Evolutionary conservation across 2,329 filamentous ascomycete genomes (phyloP), one percentile per base, ranked within the genome.

Genomic region (Fusarium decemcellulare): DNA sequence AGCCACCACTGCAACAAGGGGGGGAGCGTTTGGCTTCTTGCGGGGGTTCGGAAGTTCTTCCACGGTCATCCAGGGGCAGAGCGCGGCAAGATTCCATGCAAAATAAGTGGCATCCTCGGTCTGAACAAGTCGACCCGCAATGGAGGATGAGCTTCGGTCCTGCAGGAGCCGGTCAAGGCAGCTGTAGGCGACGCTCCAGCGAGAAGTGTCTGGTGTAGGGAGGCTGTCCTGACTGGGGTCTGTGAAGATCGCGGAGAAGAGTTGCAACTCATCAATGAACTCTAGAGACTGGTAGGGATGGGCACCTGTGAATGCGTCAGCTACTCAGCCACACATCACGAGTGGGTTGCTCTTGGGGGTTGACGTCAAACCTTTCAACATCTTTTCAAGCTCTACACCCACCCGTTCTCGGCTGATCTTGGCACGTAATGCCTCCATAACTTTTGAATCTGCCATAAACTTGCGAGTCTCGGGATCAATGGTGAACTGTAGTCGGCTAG

Each of bases 351-450:
- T 6, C 11, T 12, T 34, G n/a, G 18, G 10, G 16, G 14, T 23
- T 27, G 16, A 8, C 36, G 27, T 29, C 30, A 9, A 63, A 87
- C 93, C 92, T 79, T 89, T 91, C 16, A 98, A 83, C 90, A 97
- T 97, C 84, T 98, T 98, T 76, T 95, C 93, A 5, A 98, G 75
- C 77, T 99, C 96, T 5, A 92, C 87, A 0, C 94, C 93, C 2
- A 99, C 91, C 61, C 96, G 87, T 79, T 99, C 96, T 58, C 94
- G 90, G 75, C 93, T 98, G 71, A 99, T 98, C 78, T 99, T 99
- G 32, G 91, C 80, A 52, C 87, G 89, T n/a, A 99, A 83, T 5
- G 93, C 92, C 11, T 90, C 84, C 62, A 95, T 87, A 51, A 99
- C 96, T n/a, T 87, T 86, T n/a, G 82, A 77, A 70, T 97, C 87